These are phyloP conservation scores for Ceratobasidium sp. DNA, from an alignment of 1,284 basidiomycete genomes.

Conservation along the genomic window DNA sequence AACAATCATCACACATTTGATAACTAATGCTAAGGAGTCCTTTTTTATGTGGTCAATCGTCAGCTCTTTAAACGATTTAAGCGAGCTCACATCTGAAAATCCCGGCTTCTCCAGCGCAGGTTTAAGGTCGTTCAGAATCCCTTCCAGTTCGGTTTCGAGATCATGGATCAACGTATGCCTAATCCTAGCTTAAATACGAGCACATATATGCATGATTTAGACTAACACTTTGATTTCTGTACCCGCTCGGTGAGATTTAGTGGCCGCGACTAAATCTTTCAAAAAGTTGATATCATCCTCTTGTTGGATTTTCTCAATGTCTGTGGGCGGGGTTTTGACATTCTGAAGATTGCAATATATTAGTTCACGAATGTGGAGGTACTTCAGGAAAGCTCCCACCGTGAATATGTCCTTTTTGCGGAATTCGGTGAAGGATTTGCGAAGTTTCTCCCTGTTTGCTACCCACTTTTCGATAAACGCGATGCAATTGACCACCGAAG, in stretches of 20 bases:
- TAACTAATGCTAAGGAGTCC: slow-evolving; percentile 5
- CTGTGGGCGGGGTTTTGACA: background rate
- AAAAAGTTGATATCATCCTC: slow-evolving; percentile 16
- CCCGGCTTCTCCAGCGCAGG: background rate
- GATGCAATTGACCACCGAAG: no score
- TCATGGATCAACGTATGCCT: background rate
- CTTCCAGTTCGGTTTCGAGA: background rate
- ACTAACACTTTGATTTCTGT: background rate
- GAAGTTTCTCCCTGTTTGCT: background rate
- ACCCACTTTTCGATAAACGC: slow-evolving; percentile 7
- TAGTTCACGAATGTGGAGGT: background rate
- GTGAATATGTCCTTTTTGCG: background rate
- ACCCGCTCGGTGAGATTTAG: background rate
- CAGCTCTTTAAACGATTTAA: background rate
- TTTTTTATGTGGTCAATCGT: background rate
- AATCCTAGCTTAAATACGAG: background rate
- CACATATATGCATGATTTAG: background rate
- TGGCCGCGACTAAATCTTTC: background rate
- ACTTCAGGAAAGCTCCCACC: background rate
- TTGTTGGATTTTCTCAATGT: background rate
- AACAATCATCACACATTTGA: slow-evolving; percentile 25
- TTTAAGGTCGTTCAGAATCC: background rate
- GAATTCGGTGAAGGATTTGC: background rate
- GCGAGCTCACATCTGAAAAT: background rate
- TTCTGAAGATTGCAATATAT: background rate